Conservation (phyloP, 495 filamentous ascomycete species). For the Oidiodendron maius region DNA sequence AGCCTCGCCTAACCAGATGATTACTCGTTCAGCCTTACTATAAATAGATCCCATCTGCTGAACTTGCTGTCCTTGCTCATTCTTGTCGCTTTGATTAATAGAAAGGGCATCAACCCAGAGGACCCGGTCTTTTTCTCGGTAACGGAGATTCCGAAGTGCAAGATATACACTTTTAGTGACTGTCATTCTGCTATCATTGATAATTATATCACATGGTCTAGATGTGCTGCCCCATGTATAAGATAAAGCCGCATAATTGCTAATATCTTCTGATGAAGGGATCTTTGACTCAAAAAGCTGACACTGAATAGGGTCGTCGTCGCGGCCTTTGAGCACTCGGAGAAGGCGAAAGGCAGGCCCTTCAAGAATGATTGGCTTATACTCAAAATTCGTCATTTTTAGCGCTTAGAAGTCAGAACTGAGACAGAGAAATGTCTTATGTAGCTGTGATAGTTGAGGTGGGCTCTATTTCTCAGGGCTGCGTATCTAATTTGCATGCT, state of each 20-base stretch:
- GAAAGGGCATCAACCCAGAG: too few species aligned
- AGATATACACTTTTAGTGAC: too few species aligned
- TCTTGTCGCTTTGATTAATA: constrained; percentile 21
- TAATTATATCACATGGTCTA: neutral
- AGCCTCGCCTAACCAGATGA: constrained; percentile 10
- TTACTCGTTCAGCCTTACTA: constrained; percentile 12
- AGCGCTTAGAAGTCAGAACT: too few species aligned
- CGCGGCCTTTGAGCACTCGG: too few species aligned
- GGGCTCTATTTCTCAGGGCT: too few species aligned
- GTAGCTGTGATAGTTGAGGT: too few species aligned
- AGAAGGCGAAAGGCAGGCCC: too few species aligned
- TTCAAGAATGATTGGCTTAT: too few species aligned
- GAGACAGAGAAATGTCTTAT: too few species aligned
- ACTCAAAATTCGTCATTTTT: too few species aligned
- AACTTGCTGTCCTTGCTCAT: constrained; percentile 19
- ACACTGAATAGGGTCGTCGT: constrained; percentile 9
- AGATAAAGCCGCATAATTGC: constrained; percentile 10
- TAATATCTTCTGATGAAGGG: neutral
- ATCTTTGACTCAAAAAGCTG: constrained; percentile 11
- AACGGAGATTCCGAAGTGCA: constrained; percentile 12
- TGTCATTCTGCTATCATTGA: constrained; percentile 3
- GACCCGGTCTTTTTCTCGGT: constrained; percentile 7
- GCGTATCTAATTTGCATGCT: too few species aligned
- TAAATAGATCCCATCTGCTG: constrained; percentile 19
- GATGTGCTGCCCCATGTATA: constrained; percentile 11